These are phyloP conservation scores for Sarcodon aspratus DNA, from an alignment of 768 basidiomycete genomes.

Conservation along the genomic window DNA sequence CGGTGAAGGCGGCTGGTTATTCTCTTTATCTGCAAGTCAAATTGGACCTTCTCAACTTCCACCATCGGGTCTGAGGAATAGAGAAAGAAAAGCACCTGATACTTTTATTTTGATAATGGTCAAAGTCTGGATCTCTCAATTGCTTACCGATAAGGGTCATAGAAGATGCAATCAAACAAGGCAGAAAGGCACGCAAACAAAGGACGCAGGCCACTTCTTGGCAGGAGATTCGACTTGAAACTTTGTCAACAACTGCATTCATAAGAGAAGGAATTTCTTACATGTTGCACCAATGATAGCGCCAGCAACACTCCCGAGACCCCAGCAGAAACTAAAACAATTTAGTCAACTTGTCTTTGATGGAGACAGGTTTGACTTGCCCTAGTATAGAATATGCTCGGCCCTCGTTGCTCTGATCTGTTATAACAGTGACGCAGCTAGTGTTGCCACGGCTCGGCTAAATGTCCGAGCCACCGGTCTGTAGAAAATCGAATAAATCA, in stretches of 20 bases:
- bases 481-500: no score
- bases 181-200: conserved; percentile 60
- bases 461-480: no score
- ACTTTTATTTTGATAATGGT: not conserved
- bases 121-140: no score
- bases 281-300: conserved; percentile 79
- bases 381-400: conserved; percentile 92
- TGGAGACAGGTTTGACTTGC: conserved; percentile 21
- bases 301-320: conserved; percentile 88
- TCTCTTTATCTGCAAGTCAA: conserved; percentile 69
- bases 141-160: conserved; percentile 61
- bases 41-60: conserved; percentile 84
- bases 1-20: conserved; percentile 40
- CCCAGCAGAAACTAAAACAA: conserved; percentile 76
- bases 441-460: no score
- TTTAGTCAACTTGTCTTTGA: not conserved
- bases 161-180: conserved; percentile 65
- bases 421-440: conserved; percentile 75
- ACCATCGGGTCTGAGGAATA: conserved; percentile 86
- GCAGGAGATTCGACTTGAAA: conserved; percentile 69
- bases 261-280: conserved; percentile 26
- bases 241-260: conserved; percentile 8
- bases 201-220: conserved; percentile 74
- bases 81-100: conserved; percentile 72
- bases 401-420: conserved; percentile 87